Percentiles rank a stretch among this genome's conserved stretches.
Evolutionary conservation across 495 filamentous ascomycete species (phyloP).

Genomic region (Geoglossum glabrum): DNA sequence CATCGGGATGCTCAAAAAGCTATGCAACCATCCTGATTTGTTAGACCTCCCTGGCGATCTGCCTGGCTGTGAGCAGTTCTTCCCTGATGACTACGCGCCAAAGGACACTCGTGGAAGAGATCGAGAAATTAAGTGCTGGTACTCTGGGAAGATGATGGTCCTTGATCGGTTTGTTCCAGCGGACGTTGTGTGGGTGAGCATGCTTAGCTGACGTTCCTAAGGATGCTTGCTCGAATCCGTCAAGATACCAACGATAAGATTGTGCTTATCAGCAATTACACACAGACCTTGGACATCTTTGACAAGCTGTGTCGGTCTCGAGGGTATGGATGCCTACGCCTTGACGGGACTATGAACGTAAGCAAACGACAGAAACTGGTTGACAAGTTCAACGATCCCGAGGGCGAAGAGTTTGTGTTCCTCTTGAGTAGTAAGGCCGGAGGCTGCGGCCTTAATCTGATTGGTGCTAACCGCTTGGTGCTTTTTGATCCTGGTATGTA

Average conservation of each 20-base stretch:
- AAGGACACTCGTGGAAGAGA: conserved; percentile 78
- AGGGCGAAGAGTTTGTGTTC: conserved; percentile 83
- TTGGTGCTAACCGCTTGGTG: conserved; percentile 89
- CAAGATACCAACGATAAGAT: conserved; percentile 98
- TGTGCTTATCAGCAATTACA: conserved; percentile 96
- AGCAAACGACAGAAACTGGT: conserved; percentile 93
- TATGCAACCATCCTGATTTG: conserved; percentile 96
- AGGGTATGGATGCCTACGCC: conserved; percentile 64
- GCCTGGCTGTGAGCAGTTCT: conserved; percentile 64
- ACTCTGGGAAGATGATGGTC: conserved; percentile 96
- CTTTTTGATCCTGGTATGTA: conserved; percentile 59
- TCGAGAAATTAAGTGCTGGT: conserved; percentile 85
- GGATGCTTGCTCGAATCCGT: conserved; percentile 88
- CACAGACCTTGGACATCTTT: conserved; percentile 88
- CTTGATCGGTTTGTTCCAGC: conserved; percentile 42
- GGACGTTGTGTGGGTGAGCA: background rate
- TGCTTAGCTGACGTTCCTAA: background rate
- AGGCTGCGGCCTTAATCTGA: conserved; percentile 90
- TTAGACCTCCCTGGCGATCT: conserved; percentile 69
- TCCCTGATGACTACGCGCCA: conserved; percentile 73
- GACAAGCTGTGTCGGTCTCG: conserved; percentile 74
- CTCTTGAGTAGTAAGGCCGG: conserved; percentile 91
- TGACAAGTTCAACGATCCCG: conserved; percentile 93
- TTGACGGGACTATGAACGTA: conserved; percentile 95
- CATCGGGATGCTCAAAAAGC: conserved; percentile 89